phyloP scores from a whole-genome alignment of 305 asterid species.

The Solanum hybrid region DNA sequence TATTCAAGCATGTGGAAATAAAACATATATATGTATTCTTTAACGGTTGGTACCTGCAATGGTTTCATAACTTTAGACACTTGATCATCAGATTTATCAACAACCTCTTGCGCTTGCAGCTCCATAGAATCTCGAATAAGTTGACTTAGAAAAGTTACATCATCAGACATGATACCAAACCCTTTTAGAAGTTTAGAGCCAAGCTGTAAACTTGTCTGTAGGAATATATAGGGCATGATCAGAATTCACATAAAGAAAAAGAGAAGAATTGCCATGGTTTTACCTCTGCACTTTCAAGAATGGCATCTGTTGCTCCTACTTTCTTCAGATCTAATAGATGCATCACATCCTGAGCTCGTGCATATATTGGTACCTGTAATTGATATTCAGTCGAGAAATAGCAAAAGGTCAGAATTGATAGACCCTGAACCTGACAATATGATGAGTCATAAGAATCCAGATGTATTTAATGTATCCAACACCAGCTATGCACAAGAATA shows the following conservation, averaged over 20 bases:
- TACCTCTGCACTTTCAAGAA: slow-evolving; percentile 97
- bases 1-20: neutral
- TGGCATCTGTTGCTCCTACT: slow-evolving; percentile 92
- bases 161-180: slow-evolving; percentile 89
- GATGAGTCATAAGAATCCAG: neutral
- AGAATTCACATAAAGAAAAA: neutral
- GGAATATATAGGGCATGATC: slow-evolving; percentile 1
- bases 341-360: slow-evolving; percentile 82
- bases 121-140: slow-evolving; percentile 88
- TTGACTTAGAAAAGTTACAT: slow-evolving; percentile 69
- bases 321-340: slow-evolving; percentile 84
- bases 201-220: slow-evolving; percentile 93
- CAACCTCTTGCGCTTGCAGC: slow-evolving; percentile 74
- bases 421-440: neutral
- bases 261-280: neutral
- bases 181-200: slow-evolving; percentile 92
- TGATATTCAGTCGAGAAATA: neutral
- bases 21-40: neutral
- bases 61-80: slow-evolving; percentile 52
- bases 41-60: slow-evolving; percentile 51
- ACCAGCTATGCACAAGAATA: neutral
- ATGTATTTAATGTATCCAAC: neutral
- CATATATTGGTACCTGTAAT: slow-evolving; percentile 78
- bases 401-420: neutral
- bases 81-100: slow-evolving; percentile 36